A percentile compares a stretch with the other conserved stretches of the same genome.
phyloP scores from a whole-genome alignment of 345 rosid genomes.

The Carallia brachiata region DNA sequence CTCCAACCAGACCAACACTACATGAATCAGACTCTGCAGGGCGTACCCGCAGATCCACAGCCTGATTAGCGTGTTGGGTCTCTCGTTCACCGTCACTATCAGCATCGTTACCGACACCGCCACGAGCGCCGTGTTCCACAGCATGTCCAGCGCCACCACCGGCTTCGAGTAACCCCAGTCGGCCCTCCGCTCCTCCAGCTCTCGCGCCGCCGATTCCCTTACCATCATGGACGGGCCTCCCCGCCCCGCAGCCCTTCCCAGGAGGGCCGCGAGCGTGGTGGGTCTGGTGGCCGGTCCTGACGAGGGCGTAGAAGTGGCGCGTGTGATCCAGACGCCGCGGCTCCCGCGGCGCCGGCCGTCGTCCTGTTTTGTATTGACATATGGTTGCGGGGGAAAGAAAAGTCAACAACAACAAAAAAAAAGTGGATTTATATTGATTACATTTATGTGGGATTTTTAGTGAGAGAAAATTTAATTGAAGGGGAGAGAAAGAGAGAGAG shows the following conservation, averaged over 20 bases:
- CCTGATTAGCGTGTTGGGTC: slow-evolving; percentile 63
- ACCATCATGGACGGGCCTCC: slow-evolving; percentile 80
- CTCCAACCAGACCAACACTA: slow-evolving; percentile 84
- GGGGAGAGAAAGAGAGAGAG: no score
- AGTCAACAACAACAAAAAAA: no score
- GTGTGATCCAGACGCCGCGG: slow-evolving; percentile 38
- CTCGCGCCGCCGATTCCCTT: slow-evolving; percentile 87
- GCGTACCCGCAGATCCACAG: slow-evolving; percentile 92
- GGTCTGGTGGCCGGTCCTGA: slow-evolving; percentile 30
- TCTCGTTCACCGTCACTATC: slow-evolving; percentile 52
- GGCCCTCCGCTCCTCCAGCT: slow-evolving; percentile 79
- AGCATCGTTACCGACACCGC: slow-evolving; percentile 60
- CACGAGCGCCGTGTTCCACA: slow-evolving; percentile 80
- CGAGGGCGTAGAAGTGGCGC: slow-evolving; percentile 75
- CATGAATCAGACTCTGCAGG: slow-evolving; percentile 81
- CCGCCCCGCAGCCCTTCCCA: slow-evolving; percentile 83
- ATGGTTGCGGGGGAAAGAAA: not conserved
- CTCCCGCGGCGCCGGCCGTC: not conserved
- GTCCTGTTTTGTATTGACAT: not conserved
- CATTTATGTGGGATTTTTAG: no score
- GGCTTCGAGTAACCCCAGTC: slow-evolving; percentile 97
- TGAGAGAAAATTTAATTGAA: not conserved
- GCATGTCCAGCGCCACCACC: slow-evolving; percentile 78
- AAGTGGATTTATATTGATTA: no score
- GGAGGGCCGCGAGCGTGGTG: slow-evolving; percentile 54